Evolutionary conservation across 2,329 filamentous ascomycete genomes (phyloP), one percentile per base, ranked within the genome.

Genomic region (Cercospora zeae-maydis): DNA sequence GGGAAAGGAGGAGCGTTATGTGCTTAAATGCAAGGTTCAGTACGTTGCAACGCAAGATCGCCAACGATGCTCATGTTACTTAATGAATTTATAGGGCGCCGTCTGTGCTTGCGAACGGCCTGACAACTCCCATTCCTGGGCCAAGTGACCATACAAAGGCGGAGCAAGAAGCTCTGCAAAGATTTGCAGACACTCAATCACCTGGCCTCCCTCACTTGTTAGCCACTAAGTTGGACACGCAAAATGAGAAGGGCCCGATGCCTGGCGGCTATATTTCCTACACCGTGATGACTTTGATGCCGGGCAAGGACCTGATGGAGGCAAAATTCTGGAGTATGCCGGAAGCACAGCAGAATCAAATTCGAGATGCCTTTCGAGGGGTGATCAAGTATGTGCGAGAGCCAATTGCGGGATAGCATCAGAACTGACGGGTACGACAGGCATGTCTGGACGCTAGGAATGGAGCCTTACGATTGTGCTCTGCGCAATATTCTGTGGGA

Each of bases 11-110:
- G 37, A 69, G 3, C 58, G 65, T 4, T 69, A 31, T 51, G 64
- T 74, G n/a, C 58, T 74, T 24, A 74, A 74, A 63, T 63, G 72
- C 57, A 74, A 74, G 61, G 64, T 73, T 9, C 72, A 74, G 68
- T 73, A 63, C 11, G 65, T 52, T 19, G 49, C 27, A n/a, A 19
- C 21, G 37, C 45, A 36, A 14, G 27, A 27, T 37, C 21, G 14
- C 11, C 3, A 3, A 7, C 33, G 34, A 34, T 31, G 31, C 21
- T 57, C 42, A 24, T 8, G 16, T 62, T 7, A 58, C 59, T 34
- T 16, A 45, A 14, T 13, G 8, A 10, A 9, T 13, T 21, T 1
- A 14, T 55, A 71, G 70, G 69, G 68, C 69, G 27, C 69, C 69
- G 5, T 70, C 70, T 47, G 62, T 67, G 30, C 65, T 71, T 10